Evolutionary conservation across 257 asterid genomes (phyloP), one percentile per base, ranked within the genome.

Genomic region (Lycium barbarum): DNA sequence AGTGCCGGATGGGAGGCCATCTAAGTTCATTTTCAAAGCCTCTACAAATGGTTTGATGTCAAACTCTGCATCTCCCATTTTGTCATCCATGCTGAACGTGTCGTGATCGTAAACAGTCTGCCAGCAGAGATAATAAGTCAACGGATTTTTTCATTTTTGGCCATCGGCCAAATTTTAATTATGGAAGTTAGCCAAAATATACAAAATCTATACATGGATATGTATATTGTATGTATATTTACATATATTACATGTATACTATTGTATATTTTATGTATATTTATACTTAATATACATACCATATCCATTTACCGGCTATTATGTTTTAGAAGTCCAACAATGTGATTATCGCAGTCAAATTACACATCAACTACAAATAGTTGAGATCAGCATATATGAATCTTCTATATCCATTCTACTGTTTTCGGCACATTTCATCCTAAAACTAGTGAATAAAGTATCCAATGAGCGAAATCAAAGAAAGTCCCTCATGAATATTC

Each of bases 31-130:
- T 74, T 73, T 90, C 84, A 90, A 17, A 7, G 86, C 88, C 22
- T 90, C 93, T 63, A 89, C 49, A 72, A 85, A 90, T 45, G 88
- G 9, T 51, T 71, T 90, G 40, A 90, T 89, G 66, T 89, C 87
- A n/a, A 90, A 84, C 47, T 89, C 88, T 61, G 93, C 91, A 17
- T 90, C 92, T 88, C 93, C 93, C 93, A 90, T 90, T 79, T 88
- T 90, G 80, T 90, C 93, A 62, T 90, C 92, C 90, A 62, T 84
- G 86, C 86, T 89, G 86, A 90, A 90, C 35, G 89, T 88, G 84
- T 90, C 93, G n/a, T 90, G 90, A 70, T 90, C 93, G 53, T 86
- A 90, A 5, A 90, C 93, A 2, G 88, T 88, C 93, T 90, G 90
- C 15, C 88, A 84, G 6, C 35, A 17, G 14, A 35, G 9, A 82